Evolutionary conservation across 257 asterid genomes (phyloP).

Genomic region (Gentiana macrophylla): DNA sequence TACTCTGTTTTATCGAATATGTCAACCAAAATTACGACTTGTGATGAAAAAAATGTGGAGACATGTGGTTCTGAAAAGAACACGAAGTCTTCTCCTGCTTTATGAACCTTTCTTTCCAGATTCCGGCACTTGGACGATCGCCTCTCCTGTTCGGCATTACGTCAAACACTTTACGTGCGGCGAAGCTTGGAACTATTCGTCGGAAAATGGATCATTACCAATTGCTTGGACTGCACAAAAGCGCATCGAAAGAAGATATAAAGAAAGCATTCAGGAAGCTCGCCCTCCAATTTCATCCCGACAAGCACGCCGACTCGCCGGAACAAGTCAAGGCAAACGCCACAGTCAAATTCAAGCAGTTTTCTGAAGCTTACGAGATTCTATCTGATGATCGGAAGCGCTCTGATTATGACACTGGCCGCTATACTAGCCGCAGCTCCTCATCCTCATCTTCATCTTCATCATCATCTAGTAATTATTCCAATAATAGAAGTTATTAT

Average conservation of each 20-base stretch:
- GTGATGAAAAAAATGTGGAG: too few species aligned
- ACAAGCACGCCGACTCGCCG: slow-evolving; percentile 66
- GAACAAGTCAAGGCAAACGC: slow-evolving; percentile 39
- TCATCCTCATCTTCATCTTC: background rate
- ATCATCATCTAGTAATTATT: slow-evolving; percentile 11
- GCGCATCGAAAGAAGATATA: slow-evolving; percentile 72
- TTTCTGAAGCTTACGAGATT: slow-evolving; percentile 73
- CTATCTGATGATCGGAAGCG: slow-evolving; percentile 60
- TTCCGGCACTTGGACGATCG: too few species aligned
- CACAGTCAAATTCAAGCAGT: slow-evolving; percentile 55
- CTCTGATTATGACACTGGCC: slow-evolving; percentile 49
- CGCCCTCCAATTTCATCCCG: slow-evolving; percentile 84
- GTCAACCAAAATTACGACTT: too few species aligned
- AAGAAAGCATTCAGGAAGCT: slow-evolving; percentile 63
- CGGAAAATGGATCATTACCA: slow-evolving; percentile 60
- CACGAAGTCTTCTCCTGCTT: too few species aligned
- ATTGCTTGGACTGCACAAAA: slow-evolving; percentile 43
- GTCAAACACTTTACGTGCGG: too few species aligned
- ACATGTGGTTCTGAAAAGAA: too few species aligned
- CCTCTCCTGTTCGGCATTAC: too few species aligned
- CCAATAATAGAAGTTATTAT: slow-evolving; percentile 11
- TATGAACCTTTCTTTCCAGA: too few species aligned
- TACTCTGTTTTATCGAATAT: too few species aligned
- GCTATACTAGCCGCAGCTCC: slow-evolving; percentile 7
- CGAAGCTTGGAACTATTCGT: too few species aligned